phyloP scores from a whole-genome alignment of 371 early-diverging fungal genomes.

The Apophysomyces elegans region DNA sequence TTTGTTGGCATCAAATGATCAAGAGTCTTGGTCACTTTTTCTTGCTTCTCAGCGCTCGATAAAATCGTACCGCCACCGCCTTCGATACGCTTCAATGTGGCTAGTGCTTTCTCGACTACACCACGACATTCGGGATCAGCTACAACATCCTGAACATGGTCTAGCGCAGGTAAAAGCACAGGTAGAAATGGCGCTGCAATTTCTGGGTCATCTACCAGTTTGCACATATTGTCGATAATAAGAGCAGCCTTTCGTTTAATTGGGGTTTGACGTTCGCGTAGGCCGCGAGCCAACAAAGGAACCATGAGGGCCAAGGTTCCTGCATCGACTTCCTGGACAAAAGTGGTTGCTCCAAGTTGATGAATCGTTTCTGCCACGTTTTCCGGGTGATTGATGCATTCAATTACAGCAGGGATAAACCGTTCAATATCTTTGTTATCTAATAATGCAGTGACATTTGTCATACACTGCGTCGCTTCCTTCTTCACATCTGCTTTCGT shows the following conservation, averaged over 20 bases:
- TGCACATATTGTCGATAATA: slow-evolving; percentile 86
- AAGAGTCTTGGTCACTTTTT: slow-evolving; percentile 44
- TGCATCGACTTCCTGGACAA: slow-evolving; percentile 77
- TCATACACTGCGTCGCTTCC: slow-evolving; percentile 52
- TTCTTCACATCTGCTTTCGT: slow-evolving; percentile 68
- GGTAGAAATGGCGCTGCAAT: slow-evolving; percentile 83
- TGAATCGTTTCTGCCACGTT: slow-evolving; percentile 66
- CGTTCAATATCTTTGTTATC: slow-evolving; percentile 68
- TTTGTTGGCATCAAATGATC: slow-evolving; percentile 40
- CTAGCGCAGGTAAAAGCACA: slow-evolving; percentile 74
- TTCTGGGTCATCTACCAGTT: slow-evolving; percentile 77
- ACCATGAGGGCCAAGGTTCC: slow-evolving; percentile 82
- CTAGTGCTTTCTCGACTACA: slow-evolving; percentile 54
- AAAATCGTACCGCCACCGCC: slow-evolving; percentile 33
- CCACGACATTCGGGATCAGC: slow-evolving; percentile 81
- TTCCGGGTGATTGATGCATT: slow-evolving; percentile 66
- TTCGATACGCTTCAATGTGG: slow-evolving; percentile 42
- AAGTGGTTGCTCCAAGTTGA: slow-evolving; percentile 67
- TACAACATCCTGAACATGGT: slow-evolving; percentile 73
- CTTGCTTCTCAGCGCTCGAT: slow-evolving; percentile 46
- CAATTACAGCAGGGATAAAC: slow-evolving; percentile 63
- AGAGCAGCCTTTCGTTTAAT: slow-evolving; percentile 79
- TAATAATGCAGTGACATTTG: slow-evolving; percentile 46
- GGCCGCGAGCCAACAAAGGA: slow-evolving; percentile 76
- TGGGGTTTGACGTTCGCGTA: slow-evolving; percentile 61